Evolutionary conservation across 495 filamentous ascomycete genomes (phyloP), one percentile per base, ranked within the genome.

Genomic region (Penicillium simplicissimum): DNA sequence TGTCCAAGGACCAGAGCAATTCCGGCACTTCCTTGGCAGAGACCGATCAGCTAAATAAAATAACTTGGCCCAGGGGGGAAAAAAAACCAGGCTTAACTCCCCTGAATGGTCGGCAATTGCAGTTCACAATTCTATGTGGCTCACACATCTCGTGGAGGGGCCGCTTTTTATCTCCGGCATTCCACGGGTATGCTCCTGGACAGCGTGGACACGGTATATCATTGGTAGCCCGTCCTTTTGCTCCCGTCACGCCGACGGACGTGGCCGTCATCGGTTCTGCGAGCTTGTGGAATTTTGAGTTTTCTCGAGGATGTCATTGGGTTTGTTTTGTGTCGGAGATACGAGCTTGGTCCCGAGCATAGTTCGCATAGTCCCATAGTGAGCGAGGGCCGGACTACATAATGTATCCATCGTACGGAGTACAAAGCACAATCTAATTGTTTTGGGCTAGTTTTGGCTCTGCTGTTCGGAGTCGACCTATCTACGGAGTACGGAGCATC

Each of bases 181-280:
- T 47, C 61, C 61, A 54, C 38, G 28, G 53, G 6, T 60, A 31
- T 36, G 13, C 19, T 25, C 17, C 1, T 40, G 1, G 28, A 31
- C 52, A 2, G 55, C 58, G 55, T n/a, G n/a, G n/a, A n/a, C n/a
- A n/a, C n/a, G n/a, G n/a, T n/a, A 58, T 63, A 49, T 63, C 40
- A 63, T 58, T 58, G 38, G 48, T 15, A 55, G 49, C 31, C 15
- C 13, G 40, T 10, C 21, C 21, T 11, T 25, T 33, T 51, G 15
- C 21, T 15, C 7, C 7, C 47, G 49, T 23, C 52, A 42, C 25
- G 40, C 42, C 28, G 28, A 55, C 48, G 45, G 54, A 48, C 55
- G 40, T 52, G 23, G 40, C 49, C 51, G 38, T 51, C 37, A 58
- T 21, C 19, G 47, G 25, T 6, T n/a, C 10, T 23, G 7, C 31